Base-by-base conservation (phyloP, 768 basidiomycete species). In the Tricholoma terreum region DNA sequence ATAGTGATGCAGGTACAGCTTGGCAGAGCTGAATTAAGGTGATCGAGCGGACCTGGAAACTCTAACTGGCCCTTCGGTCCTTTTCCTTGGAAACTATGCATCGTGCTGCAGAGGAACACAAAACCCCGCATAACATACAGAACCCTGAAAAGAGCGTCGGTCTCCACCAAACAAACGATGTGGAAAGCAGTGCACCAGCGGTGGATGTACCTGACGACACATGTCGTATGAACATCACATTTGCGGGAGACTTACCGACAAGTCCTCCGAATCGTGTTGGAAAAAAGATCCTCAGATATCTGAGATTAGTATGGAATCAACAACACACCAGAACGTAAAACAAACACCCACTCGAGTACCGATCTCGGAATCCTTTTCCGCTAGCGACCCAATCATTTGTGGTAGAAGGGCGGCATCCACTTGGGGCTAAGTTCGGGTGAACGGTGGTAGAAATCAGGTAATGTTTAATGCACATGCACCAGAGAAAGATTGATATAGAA, bases 111-210 rank as follows among this genome's bases (percentile, higher is more conserved):
- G 58, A 54, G 60, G 76, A 75, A 50, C 72, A 73, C 21, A 63
- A 45, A 8, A 61, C 63, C 2, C 71, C 74, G 36, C 50, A 61
- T 21, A 65, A 51, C 15, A 77, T 71, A 57, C 66, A 74, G n/a
- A 75, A 27, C 38, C 82, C 84, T 27, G 79, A 73, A 61, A 84
- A 87, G 7, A 84, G 54, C 10, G 78, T 78, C 1, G 82, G 81
- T 33, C 80, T 73, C 81, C 82, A 84, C 85, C 85, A 87, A 5
- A 79, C 62, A 56, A 79, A 84, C 0, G 73, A 66, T 7, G 72
- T 59, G 0, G 82, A 77, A 6, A 87, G 75, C 24, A 86, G 68
- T 4, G 82, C 79, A 0, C 85, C 85, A 33, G 78, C 78, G 55
- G 86, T 79, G 1, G 85, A 85, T 0, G 81, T 78, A 12, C 84